Evolutionary conservation across 495 filamentous ascomycete species (phyloP).

Genomic region (Echria macrotheca): DNA sequence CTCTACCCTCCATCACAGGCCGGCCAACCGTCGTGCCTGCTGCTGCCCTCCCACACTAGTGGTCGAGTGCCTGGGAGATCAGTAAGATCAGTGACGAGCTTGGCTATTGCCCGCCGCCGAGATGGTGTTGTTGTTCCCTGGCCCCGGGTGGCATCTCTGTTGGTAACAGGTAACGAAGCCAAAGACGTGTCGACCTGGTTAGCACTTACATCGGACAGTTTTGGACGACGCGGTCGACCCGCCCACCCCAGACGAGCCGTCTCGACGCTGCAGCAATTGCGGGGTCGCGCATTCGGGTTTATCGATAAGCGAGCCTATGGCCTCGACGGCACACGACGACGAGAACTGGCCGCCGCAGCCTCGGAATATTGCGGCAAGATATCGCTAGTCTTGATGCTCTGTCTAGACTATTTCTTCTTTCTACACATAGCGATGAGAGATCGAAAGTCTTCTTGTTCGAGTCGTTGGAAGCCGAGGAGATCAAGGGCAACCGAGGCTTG

Average conservation of each 20-base stretch:
- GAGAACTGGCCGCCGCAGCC: not conserved
- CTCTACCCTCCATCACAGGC: slow-evolving; percentile 4
- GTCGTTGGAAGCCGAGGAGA: too few relatives aligned
- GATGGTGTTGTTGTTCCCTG: slow-evolving; percentile 3
- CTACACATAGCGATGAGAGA: too few relatives aligned
- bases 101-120: not conserved
- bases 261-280: slow-evolving; percentile 10
- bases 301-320: slow-evolving; percentile 12
- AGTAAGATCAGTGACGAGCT: too few relatives aligned
- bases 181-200: too few relatives aligned
- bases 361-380: too few relatives aligned
- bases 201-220: slow-evolving; percentile 3
- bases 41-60: not conserved
- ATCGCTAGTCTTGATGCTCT: too few relatives aligned
- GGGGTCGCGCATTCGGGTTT: slow-evolving; percentile 12
- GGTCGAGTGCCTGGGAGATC: not conserved
- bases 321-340: not conserved
- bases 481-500: too few relatives aligned
- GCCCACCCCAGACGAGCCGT: not conserved
- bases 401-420: too few relatives aligned
- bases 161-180: too few relatives aligned
- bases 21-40: not conserved
- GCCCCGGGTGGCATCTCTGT: not conserved
- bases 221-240: not conserved
- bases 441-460: not conserved